Percentiles rank a stretch among this genome's conserved stretches.
Conservation (phyloP, 805 yeast species). For the Wickerhamiella domercqiae region DNA sequence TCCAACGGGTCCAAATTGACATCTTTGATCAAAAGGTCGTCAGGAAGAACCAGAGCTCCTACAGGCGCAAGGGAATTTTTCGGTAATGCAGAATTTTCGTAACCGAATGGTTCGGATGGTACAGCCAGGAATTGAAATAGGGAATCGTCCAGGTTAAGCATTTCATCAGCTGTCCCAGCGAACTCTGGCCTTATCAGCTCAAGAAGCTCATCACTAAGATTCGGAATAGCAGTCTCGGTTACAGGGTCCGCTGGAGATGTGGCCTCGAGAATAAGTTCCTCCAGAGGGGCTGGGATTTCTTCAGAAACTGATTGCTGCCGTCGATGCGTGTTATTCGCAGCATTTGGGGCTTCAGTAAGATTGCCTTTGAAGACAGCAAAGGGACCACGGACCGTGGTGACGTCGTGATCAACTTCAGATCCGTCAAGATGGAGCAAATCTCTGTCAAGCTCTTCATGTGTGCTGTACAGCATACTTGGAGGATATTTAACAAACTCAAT, state of each 20-base stretch:
- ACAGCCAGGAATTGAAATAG: neutral
- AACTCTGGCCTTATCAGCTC: neutral
- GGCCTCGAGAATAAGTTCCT: neutral
- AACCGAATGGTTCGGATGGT: neutral
- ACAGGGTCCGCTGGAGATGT: neutral
- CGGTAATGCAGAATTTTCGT: slow-evolving; percentile 4
- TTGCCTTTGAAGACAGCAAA: slow-evolving; percentile 63
- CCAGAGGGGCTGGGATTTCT: neutral
- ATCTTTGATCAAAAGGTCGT: neutral
- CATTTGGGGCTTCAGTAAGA: too few relatives aligned
- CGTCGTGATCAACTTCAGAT: slow-evolving; percentile 28
- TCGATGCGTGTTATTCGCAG: too few relatives aligned
- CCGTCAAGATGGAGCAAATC: slow-evolving; percentile 40
- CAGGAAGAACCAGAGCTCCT: neutral
- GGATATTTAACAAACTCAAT: slow-evolving; percentile 64
- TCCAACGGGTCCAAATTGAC: too few relatives aligned
- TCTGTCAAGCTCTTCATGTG: slow-evolving; percentile 72
- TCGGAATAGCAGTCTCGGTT: neutral
- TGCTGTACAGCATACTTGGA: slow-evolving; percentile 39
- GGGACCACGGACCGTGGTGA: slow-evolving; percentile 52
- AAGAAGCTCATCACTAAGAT: neutral
- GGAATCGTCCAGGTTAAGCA: too few relatives aligned
- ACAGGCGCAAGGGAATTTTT: neutral
- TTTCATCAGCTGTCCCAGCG: too few relatives aligned
- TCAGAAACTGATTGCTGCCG: neutral